These are phyloP conservation scores for Xylona heveae DNA, from an alignment of 495 filamentous ascomycete species.

Conservation along the genomic window DNA sequence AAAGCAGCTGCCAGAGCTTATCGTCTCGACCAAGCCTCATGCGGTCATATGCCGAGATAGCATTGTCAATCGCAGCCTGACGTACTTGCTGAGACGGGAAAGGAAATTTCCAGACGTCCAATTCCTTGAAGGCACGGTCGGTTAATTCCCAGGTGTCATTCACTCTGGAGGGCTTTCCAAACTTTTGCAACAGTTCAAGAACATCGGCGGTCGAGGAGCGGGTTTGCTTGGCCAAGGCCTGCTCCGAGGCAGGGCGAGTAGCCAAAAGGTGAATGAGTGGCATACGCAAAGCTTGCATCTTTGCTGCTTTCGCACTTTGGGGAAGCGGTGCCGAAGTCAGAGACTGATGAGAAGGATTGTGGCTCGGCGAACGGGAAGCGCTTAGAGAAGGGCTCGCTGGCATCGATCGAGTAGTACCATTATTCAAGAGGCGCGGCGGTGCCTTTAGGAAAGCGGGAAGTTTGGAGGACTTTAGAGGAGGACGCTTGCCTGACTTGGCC, in stretches of 20 bases:
- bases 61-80: conserved; percentile 61
- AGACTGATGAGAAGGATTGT: conserved; percentile 17
- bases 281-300: conserved; percentile 25
- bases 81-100: conserved; percentile 48
- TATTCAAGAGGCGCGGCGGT: conserved; percentile 15
- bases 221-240: conserved; percentile 34
- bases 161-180: conserved; percentile 35
- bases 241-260: conserved; percentile 31
- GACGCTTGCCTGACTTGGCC: conserved; percentile 12
- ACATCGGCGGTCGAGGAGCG: conserved; percentile 34
- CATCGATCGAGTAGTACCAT: conserved; percentile 30
- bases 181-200: conserved; percentile 29
- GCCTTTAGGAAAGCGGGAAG: conserved; percentile 21
- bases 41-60: conserved; percentile 63
- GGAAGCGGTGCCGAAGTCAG: neutral
- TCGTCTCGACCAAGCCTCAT: conserved; percentile 51
- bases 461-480: conserved; percentile 10
- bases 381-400: conserved; percentile 40
- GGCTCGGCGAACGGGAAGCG: conserved; percentile 14
- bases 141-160: conserved; percentile 38
- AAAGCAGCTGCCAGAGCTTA: conserved; percentile 58
- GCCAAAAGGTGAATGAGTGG: conserved; percentile 60
- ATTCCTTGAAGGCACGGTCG: conserved; percentile 57
- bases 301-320: conserved; percentile 24
- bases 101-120: conserved; percentile 61